Conservation (phyloP, 1,284 basidiomycete genomes). For the Moniliophthora roreri region DNA sequence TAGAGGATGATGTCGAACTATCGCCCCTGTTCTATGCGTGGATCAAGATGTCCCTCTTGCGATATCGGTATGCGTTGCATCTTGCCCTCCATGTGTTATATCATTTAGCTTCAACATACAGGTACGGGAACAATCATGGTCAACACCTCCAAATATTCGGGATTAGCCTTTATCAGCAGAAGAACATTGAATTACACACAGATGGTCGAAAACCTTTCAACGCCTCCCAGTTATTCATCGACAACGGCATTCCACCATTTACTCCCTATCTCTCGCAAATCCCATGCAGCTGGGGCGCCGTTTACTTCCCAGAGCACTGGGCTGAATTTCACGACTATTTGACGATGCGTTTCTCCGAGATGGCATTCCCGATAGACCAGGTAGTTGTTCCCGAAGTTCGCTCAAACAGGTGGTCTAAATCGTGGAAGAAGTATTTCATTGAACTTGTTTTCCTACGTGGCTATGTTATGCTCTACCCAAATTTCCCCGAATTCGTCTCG, state of each 20-base stretch:
- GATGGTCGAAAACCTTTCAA: constrained; percentile 70
- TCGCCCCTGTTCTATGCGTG: constrained; percentile 84
- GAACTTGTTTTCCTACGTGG: constrained; percentile 78
- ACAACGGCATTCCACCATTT: constrained; percentile 39
- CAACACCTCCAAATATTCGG: constrained; percentile 61
- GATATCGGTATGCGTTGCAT: constrained; percentile 56
- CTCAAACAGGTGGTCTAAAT: constrained; percentile 76
- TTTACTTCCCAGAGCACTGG: constrained; percentile 87
- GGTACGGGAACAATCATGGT: constrained; percentile 48
- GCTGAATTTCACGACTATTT: constrained; percentile 80
- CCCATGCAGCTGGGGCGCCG: constrained; percentile 88
- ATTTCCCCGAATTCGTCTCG: constrained; percentile 67
- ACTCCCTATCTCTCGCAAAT: constrained; percentile 82
- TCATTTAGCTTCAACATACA: too few relatives aligned
- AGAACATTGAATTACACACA: constrained; percentile 69
- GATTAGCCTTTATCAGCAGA: constrained; percentile 82
- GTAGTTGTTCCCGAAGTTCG: constrained; percentile 69
- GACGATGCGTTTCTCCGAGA: constrained; percentile 57
- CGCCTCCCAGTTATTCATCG: constrained; percentile 55
- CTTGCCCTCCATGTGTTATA: too few relatives aligned
- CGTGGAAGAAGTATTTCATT: constrained; percentile 88
- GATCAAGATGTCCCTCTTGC: constrained; percentile 72
- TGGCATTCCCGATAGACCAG: constrained; percentile 38
- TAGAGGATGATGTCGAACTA: constrained; percentile 84
- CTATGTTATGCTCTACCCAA: constrained; percentile 86